A percentile compares a stretch with the other conserved stretches of the same genome.
These are phyloP conservation scores for Zalaria obscura DNA, from an alignment of 2,329 filamentous ascomycete species.

Conservation along the genomic window DNA sequence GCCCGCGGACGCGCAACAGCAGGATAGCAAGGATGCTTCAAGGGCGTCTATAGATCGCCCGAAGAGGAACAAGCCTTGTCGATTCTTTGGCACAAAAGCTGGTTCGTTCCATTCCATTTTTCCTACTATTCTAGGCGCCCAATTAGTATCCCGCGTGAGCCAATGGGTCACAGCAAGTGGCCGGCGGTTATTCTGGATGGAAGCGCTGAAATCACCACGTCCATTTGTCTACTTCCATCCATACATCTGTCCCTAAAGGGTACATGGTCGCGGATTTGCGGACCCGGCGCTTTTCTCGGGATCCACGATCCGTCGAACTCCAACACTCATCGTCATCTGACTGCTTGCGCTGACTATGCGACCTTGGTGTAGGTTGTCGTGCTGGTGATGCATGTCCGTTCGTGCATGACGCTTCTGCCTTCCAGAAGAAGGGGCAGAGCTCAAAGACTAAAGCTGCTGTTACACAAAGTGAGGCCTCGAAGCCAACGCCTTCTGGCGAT, in stretches of 20 bases:
- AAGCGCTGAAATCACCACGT: too few species aligned
- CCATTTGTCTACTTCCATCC: too few species aligned
- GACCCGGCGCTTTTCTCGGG: too few species aligned
- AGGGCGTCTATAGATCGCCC: neutral
- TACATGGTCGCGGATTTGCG: too few species aligned
- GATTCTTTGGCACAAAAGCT: slow-evolving; percentile 23
- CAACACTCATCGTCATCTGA: neutral
- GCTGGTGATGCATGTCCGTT: slow-evolving; percentile 37
- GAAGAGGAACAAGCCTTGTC: slow-evolving; percentile 16
- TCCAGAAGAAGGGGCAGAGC: neutral
- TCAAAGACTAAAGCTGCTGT: neutral
- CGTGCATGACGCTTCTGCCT: slow-evolving; percentile 25
- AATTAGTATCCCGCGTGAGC: too few species aligned
- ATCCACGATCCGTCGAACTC: too few species aligned
- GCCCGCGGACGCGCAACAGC: slow-evolving; percentile 15
- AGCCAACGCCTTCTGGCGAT: neutral
- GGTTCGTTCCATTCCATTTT: slow-evolving; percentile 17
- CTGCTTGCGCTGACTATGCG: neutral
- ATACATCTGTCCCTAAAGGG: too few species aligned
- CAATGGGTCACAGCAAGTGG: too few species aligned
- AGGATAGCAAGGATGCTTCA: neutral
- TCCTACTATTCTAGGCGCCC: too few species aligned
- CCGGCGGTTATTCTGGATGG: too few species aligned
- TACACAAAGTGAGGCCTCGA: neutral
- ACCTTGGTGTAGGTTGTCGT: slow-evolving; percentile 32